Evolutionary conservation across 2,329 filamentous ascomycete species (phyloP).

Genomic region (Onygenales sp.): DNA sequence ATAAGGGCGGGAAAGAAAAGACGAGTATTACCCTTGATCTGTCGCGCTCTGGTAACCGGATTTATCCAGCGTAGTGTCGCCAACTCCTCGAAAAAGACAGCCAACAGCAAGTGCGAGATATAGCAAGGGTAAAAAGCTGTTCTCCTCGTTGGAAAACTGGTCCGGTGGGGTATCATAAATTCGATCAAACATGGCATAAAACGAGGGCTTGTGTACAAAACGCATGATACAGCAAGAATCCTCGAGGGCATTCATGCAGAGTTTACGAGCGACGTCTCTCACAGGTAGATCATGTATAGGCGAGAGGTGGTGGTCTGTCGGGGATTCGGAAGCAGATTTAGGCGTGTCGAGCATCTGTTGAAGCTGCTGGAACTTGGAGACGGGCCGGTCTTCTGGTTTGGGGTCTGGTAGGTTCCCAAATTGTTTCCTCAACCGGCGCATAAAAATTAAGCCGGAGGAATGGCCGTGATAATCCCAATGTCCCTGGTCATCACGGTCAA

Average conservation of each 20-base stretch:
- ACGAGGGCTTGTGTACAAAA: constrained; percentile 72
- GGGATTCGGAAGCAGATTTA: constrained; percentile 54
- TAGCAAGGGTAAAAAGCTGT: constrained; percentile 59
- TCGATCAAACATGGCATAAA: constrained; percentile 65
- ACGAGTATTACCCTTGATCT: constrained; percentile 42
- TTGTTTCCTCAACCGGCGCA: constrained; percentile 77
- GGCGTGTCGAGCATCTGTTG: constrained; percentile 61
- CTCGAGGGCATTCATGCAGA: constrained; percentile 52
- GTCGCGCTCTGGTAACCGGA: constrained; percentile 42
- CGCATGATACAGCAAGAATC: constrained; percentile 56
- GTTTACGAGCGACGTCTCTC: constrained; percentile 44
- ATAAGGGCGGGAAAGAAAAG: neutral
- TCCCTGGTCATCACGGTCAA: constrained; percentile 84
- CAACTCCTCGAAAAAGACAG: constrained; percentile 58
- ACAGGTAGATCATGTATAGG: constrained; percentile 61
- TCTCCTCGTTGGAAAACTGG: constrained; percentile 54
- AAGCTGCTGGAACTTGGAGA: constrained; percentile 38
- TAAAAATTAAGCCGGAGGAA: constrained; percentile 83
- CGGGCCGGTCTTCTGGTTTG: constrained; percentile 44
- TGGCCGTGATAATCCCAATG: constrained; percentile 93
- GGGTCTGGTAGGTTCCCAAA: constrained; percentile 57
- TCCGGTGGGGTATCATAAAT: constrained; percentile 64
- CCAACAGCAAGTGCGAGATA: constrained; percentile 64
- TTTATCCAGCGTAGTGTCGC: constrained; percentile 39
- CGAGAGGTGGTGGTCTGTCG: constrained; percentile 45